These are phyloP conservation scores for Hordeum marinum DNA, from an alignment of 176 grass and related monocot genomes.

Conservation along the genomic window DNA sequence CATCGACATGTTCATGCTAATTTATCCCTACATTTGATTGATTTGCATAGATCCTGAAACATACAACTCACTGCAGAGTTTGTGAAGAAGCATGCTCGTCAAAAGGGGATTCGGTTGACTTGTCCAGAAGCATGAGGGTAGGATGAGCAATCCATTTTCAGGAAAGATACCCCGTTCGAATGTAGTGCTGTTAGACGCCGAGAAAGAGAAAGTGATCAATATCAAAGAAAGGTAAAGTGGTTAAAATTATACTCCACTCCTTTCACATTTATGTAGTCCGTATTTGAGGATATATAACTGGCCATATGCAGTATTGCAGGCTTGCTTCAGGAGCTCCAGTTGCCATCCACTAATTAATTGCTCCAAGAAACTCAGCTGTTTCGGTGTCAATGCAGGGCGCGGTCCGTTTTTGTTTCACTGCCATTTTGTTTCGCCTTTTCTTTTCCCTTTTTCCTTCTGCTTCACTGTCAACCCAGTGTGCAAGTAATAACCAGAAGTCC, in stretches of 20 bases:
- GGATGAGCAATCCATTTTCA: slow-evolving; percentile 31
- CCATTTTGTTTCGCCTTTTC: too few species aligned
- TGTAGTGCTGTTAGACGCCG: slow-evolving; percentile 44
- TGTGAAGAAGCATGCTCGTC: slow-evolving; percentile 9
- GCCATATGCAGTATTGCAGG: slow-evolving; percentile 17
- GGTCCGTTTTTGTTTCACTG: background rate
- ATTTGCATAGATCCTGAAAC: background rate
- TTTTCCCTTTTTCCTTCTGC: too few species aligned
- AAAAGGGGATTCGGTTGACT: slow-evolving; percentile 18
- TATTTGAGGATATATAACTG: slow-evolving; percentile 11
- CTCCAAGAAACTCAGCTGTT: slow-evolving; percentile 15
- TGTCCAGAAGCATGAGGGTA: slow-evolving; percentile 40
- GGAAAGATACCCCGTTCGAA: slow-evolving; percentile 36
- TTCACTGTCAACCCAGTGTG: too few species aligned
- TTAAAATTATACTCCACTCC: background rate
- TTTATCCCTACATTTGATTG: background rate
- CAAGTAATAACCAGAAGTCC: too few species aligned
- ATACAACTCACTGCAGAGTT: background rate
- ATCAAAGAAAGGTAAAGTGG: slow-evolving; percentile 59
- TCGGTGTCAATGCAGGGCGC: slow-evolving; percentile 21
- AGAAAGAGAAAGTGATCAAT: slow-evolving; percentile 55
- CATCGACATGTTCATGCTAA: background rate
- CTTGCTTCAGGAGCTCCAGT: slow-evolving; percentile 80
- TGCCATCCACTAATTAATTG: slow-evolving; percentile 39
- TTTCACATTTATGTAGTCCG: background rate